phyloP scores from a whole-genome alignment of 2,329 filamentous ascomycete species.

The Hymenoscyphus infarciens region DNA sequence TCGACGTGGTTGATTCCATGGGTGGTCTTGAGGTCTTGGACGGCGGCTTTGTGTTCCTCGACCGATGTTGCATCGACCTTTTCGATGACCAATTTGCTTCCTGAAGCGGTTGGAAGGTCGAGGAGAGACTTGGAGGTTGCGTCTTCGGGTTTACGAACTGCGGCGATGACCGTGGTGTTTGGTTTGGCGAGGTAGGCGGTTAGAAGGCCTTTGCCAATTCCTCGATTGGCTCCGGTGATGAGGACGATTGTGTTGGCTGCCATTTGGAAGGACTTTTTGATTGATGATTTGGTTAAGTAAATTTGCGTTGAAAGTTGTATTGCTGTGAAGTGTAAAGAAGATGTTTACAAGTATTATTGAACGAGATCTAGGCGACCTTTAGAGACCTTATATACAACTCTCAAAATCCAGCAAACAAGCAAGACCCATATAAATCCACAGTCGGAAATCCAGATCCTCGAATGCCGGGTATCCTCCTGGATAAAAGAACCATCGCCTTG shows the following conservation, averaged over 20 bases:
- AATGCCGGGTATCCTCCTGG: too few relatives aligned
- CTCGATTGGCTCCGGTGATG: conserved; percentile 1
- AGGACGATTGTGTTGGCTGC: not conserved
- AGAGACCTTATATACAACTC: too few relatives aligned
- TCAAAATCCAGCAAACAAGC: too few relatives aligned
- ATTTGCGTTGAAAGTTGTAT: not conserved
- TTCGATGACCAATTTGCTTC: conserved; percentile 38
- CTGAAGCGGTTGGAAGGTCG: conserved; percentile 27
- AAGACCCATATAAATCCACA: too few relatives aligned
- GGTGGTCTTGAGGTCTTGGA: conserved; percentile 34
- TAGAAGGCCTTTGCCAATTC: conserved; percentile 29
- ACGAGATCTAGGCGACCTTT: too few relatives aligned
- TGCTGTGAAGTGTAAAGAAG: not conserved
- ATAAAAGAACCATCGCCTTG: too few relatives aligned
- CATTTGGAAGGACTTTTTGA: not conserved
- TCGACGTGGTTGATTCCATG: conserved; percentile 43
- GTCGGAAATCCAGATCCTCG: too few relatives aligned
- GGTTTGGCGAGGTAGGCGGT: conserved; percentile 36
- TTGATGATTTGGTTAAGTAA: not conserved
- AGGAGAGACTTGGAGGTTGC: conserved; percentile 32
- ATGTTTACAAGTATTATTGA: too few relatives aligned
- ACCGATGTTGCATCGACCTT: conserved; percentile 42
- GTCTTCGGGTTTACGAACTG: conserved; percentile 34
- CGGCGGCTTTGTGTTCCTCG: conserved; percentile 37
- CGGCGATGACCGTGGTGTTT: conserved; percentile 40